These are phyloP conservation scores for Septoria linicola DNA, from an alignment of 2,329 filamentous ascomycete species.

Conservation along the genomic window DNA sequence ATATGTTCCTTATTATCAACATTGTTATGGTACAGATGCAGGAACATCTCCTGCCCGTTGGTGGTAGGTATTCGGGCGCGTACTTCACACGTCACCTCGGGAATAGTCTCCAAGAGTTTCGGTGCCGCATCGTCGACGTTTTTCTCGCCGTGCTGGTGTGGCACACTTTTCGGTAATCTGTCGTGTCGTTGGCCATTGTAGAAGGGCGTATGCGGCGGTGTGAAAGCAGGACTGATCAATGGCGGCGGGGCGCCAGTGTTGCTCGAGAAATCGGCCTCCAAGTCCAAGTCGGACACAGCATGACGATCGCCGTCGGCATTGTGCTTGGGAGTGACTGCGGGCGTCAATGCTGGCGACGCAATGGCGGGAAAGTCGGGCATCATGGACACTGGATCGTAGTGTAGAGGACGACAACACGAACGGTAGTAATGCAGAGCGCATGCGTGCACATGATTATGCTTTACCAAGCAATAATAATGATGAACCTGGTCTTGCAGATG, in stretches of 20 bases:
- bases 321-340: conserved; percentile 44
- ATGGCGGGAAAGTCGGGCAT: conserved; percentile 58
- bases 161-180: conserved; percentile 45
- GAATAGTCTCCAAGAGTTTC: conserved; percentile 71
- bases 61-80: conserved; percentile 93
- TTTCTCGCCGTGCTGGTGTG: conserved; percentile 37
- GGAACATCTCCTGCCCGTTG: conserved; percentile 89
- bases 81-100: conserved; percentile 88
- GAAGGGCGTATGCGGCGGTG: conserved; percentile 36
- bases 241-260: conserved; percentile 39
- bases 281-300: conserved; percentile 41
- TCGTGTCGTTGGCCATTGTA: conserved; percentile 34
- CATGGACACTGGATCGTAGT: neutral
- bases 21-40: conserved; percentile 91
- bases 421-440: neutral
- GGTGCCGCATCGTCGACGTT: conserved; percentile 57
- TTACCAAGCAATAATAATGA: neutral
- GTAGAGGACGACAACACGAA: neutral
- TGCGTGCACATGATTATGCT: conserved; percentile 1
- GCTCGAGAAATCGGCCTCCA: conserved; percentile 32
- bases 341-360: conserved; percentile 41
- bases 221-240: conserved; percentile 50
- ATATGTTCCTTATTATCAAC: conserved; percentile 94
- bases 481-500: neutral
- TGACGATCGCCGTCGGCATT: conserved; percentile 31